phyloP scores from a whole-genome alignment of 345 rosid species.

The Melastoma malabathricum region DNA sequence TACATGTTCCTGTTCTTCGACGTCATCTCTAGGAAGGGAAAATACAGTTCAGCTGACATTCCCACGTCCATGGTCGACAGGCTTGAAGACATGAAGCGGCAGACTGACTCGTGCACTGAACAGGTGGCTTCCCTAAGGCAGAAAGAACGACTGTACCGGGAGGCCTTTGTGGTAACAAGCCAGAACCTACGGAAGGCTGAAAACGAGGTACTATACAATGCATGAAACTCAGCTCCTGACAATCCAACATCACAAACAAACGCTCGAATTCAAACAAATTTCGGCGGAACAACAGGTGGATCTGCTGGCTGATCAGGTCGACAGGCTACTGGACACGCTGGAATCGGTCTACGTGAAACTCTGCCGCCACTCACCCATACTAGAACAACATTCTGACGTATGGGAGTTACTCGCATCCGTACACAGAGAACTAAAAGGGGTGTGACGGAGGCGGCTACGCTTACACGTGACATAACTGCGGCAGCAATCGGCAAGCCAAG shows the following conservation, averaged over 20 bases:
- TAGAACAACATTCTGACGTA: slow-evolving; percentile 15
- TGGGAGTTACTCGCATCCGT: too few species aligned
- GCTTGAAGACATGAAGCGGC: slow-evolving; percentile 28
- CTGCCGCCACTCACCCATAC: slow-evolving; percentile 20
- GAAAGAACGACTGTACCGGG: slow-evolving; percentile 34
- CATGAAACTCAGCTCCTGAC: background rate
- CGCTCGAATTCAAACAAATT: background rate
- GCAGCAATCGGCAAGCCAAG: too few species aligned
- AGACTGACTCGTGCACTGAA: slow-evolving; percentile 17
- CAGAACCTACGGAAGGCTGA: slow-evolving; percentile 72
- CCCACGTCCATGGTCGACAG: slow-evolving; percentile 15
- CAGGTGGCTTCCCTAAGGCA: slow-evolving; percentile 12
- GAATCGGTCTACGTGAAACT: slow-evolving; percentile 36
- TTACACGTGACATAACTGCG: too few species aligned
- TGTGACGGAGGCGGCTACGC: background rate
- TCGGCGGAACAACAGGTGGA: slow-evolving; percentile 45
- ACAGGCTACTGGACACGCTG: slow-evolving; percentile 30
- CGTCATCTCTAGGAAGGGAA: too few species aligned
- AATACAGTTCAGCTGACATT: background rate
- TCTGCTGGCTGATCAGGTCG: slow-evolving; percentile 77
- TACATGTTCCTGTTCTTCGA: too few species aligned
- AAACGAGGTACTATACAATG: slow-evolving; percentile 36
- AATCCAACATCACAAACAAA: background rate
- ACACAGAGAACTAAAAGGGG: too few species aligned
- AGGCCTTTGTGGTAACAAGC: slow-evolving; percentile 48